phyloP scores from a whole-genome alignment of 2,329 filamentous ascomycete genomes.

The Ophiostoma angusticollis region DNA sequence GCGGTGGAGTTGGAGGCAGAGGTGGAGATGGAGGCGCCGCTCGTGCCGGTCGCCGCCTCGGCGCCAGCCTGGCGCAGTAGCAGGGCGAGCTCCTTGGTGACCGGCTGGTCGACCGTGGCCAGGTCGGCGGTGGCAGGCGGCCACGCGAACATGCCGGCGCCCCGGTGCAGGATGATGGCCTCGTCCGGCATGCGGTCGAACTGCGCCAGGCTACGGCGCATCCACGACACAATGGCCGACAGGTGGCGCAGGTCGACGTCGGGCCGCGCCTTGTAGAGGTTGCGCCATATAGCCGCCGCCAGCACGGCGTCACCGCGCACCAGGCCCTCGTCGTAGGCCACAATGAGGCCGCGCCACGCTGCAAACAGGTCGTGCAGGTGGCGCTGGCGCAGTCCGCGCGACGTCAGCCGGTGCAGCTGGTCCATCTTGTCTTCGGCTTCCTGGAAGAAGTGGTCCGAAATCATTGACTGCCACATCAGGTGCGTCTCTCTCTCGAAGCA shows the following conservation, averaged over 20 bases:
- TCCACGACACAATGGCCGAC: slow-evolving; percentile 44
- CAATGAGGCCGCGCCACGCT: slow-evolving; percentile 78
- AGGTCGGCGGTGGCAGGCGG: slow-evolving; percentile 24
- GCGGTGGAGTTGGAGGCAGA: too few relatives aligned
- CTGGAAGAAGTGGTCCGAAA: slow-evolving; percentile 92
- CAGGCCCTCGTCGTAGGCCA: slow-evolving; percentile 75
- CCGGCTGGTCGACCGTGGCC: slow-evolving; percentile 27
- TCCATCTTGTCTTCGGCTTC: slow-evolving; percentile 77
- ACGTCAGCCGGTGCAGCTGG: slow-evolving; percentile 58
- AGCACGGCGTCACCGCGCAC: slow-evolving; percentile 65
- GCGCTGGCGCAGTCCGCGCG: slow-evolving; percentile 45
- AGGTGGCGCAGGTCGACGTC: slow-evolving; percentile 38
- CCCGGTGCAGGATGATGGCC: slow-evolving; percentile 20
- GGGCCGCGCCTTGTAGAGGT: slow-evolving; percentile 63
- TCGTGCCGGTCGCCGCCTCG: not conserved
- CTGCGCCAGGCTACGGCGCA: slow-evolving; percentile 33
- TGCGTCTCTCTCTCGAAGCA: slow-evolving; percentile 59
- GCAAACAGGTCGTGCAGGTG: slow-evolving; percentile 81
- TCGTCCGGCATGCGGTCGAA: slow-evolving; percentile 39
- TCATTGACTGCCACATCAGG: slow-evolving; percentile 71
- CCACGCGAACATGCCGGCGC: slow-evolving; percentile 30
- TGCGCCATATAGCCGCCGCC: slow-evolving; percentile 80
- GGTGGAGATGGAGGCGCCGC: too few relatives aligned
- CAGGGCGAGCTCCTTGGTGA: slow-evolving; percentile 24
- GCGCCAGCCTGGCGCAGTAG: slow-evolving; percentile 15